These are phyloP conservation scores for Cercospora citrullina DNA, from an alignment of 2,329 filamentous ascomycete genomes.

Conservation along the genomic window DNA sequence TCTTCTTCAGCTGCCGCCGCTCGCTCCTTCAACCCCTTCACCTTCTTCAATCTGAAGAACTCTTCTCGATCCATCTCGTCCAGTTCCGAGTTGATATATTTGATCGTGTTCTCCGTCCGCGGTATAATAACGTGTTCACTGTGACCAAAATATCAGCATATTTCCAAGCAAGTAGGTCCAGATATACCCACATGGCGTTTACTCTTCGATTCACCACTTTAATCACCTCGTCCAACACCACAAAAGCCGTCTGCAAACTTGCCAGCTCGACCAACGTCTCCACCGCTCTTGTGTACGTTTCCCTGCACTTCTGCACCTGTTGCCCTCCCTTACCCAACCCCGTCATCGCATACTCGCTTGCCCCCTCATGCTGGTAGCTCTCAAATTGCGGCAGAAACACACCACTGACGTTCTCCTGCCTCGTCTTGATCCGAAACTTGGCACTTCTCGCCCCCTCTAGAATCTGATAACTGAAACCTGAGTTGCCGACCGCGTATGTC, in stretches of 20 bases:
- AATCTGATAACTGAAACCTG: constrained; percentile 88
- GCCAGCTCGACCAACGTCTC: constrained; percentile 94
- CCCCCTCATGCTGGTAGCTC: constrained; percentile 78
- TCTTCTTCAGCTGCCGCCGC: constrained; percentile 46
- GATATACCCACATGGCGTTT: constrained; percentile 74
- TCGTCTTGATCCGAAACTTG: constrained; percentile 87
- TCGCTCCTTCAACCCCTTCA: constrained; percentile 69
- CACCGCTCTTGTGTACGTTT: constrained; percentile 93
- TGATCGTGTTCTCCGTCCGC: constrained; percentile 98
- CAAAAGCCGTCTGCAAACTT: constrained; percentile 94
- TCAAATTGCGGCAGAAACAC: constrained; percentile 93
- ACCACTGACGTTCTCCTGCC: constrained; percentile 98
- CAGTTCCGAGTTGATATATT: constrained; percentile 98
- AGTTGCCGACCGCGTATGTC: constrained; percentile 91
- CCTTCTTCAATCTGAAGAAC: constrained; percentile 96
- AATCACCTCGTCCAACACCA: constrained; percentile 97
- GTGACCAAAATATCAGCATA: constrained; percentile 26
- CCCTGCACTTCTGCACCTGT: constrained; percentile 90
- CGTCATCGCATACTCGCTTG: constrained; percentile 94
- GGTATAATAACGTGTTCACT: constrained; percentile 95
- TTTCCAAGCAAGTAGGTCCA: background rate
- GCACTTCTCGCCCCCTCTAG: constrained; percentile 93
- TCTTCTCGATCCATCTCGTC: constrained; percentile 97
- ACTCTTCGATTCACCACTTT: constrained; percentile 98
- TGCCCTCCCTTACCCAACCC: constrained; percentile 95